Percentiles rank a stretch among this genome's conserved stretches.
These are phyloP conservation scores for Mortierella sp. DNA, from an alignment of 371 early-diverging fungal genomes.

Conservation along the genomic window DNA sequence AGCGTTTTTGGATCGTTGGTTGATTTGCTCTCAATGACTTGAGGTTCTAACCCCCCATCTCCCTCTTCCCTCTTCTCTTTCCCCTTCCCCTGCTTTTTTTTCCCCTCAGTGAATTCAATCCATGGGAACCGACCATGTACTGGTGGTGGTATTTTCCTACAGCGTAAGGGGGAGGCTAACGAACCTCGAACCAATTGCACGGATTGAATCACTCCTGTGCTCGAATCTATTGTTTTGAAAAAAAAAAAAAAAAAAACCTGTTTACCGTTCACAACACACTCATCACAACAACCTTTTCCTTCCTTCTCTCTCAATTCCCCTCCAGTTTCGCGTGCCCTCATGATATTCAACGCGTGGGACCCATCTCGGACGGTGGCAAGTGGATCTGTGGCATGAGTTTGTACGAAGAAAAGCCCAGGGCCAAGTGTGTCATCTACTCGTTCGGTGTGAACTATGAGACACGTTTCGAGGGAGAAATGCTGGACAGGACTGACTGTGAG, in stretches of 20 bases:
- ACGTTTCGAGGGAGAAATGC: conserved; percentile 50
- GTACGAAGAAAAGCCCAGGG: conserved; percentile 40
- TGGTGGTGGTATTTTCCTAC: conserved; percentile 47
- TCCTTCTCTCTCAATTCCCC: not conserved
- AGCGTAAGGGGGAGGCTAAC: conserved; percentile 5
- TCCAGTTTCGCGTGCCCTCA: conserved; percentile 30
- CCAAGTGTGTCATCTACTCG: conserved; percentile 48
- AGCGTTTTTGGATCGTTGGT: too few species aligned
- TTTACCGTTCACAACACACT: too few species aligned
- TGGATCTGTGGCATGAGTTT: conserved; percentile 49
- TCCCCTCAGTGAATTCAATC: conserved; percentile 10
- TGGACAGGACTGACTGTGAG: conserved; percentile 43
- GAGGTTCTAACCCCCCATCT: too few species aligned
- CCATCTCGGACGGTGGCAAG: conserved; percentile 37
- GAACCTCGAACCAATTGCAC: not conserved
- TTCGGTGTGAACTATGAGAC: conserved; percentile 51
- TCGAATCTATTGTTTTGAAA: too few species aligned
- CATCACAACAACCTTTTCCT: not conserved
- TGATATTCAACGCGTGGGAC: conserved; percentile 47
- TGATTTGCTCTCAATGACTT: too few species aligned
- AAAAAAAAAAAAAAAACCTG: too few species aligned
- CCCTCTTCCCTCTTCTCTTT: too few species aligned
- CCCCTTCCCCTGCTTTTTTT: not conserved
- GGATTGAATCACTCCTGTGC: too few species aligned
- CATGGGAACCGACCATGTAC: conserved; percentile 20